Percentiles rank a stretch among this genome's conserved stretches.
These are phyloP conservation scores for Fusarium agapanthi DNA, from an alignment of 2,329 filamentous ascomycete genomes.

Conservation along the genomic window DNA sequence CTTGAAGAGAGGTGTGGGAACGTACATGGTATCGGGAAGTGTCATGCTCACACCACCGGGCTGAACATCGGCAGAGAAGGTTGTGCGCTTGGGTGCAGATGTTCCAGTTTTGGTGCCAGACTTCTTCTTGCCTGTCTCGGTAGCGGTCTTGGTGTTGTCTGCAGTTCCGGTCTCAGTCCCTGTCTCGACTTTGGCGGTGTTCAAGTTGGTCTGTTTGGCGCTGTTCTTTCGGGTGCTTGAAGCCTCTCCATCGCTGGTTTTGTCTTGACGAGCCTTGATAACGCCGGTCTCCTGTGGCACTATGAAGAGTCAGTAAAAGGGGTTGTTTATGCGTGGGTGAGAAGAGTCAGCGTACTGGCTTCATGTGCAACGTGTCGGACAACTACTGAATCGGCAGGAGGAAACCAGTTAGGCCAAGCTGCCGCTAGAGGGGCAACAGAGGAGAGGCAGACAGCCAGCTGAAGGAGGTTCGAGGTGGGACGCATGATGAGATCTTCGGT, in stretches of 20 bases:
- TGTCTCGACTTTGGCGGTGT: constrained; percentile 47
- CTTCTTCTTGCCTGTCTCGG: constrained; percentile 36
- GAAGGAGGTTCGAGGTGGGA: constrained; percentile 56
- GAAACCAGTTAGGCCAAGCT: constrained; percentile 66
- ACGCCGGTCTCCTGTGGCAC: constrained; percentile 28
- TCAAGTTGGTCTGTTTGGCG: constrained; percentile 49
- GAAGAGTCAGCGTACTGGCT: constrained; percentile 13
- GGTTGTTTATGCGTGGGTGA: background rate
- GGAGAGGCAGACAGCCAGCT: constrained; percentile 59
- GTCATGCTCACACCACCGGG: constrained; percentile 63
- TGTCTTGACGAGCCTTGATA: constrained; percentile 20
- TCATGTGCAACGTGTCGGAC: constrained; percentile 37
- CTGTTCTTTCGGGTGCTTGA: constrained; percentile 34
- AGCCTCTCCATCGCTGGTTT: constrained; percentile 4
- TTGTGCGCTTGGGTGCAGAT: constrained; percentile 47
- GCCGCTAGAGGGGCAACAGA: constrained; percentile 61
- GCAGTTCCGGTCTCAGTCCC: constrained; percentile 20
- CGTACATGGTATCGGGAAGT: constrained; percentile 56
- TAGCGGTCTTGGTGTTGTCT: constrained; percentile 26
- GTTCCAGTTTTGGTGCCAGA: constrained; percentile 37
- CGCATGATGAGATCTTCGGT: constrained; percentile 54
- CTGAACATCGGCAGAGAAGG: constrained; percentile 56
- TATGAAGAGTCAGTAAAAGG: constrained; percentile 9
- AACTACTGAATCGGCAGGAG: constrained; percentile 61
- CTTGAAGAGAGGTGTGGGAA: constrained; percentile 63